Percentiles rank a stretch among this genome's conserved stretches.
Conservation (phyloP, 2,329 filamentous ascomycete genomes). For the Calonectria crousiana region DNA sequence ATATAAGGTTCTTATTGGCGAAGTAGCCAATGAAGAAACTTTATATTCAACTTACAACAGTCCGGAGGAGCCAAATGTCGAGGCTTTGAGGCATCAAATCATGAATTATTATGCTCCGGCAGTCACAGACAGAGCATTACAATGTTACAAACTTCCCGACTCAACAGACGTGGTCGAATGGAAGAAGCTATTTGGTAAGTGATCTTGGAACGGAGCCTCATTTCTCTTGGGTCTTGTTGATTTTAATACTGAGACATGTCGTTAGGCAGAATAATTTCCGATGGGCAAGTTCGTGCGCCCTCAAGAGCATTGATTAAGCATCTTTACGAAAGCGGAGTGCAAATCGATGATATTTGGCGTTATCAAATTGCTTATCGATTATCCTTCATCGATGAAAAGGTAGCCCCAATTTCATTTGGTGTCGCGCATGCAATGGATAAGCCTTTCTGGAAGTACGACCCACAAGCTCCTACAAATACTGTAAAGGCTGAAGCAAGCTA, state of each 20-base stretch:
- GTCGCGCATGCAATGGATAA: conserved; percentile 56
- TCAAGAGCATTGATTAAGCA: conserved; percentile 49
- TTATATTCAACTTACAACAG: conserved; percentile 56
- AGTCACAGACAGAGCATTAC: conserved; percentile 51
- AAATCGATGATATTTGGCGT: conserved; percentile 52
- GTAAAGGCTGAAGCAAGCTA: neutral
- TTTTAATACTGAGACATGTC: neutral
- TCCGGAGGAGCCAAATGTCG: conserved; percentile 47
- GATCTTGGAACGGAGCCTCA: neutral
- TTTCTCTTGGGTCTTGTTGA: neutral
- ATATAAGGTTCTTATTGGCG: conserved; percentile 55
- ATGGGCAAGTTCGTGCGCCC: conserved; percentile 55
- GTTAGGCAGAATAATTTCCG: conserved; percentile 50
- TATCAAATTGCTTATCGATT: conserved; percentile 57
- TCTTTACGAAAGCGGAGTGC: conserved; percentile 48
- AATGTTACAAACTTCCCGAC: conserved; percentile 50
- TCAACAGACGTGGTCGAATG: conserved; percentile 49
- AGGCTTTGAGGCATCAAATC: conserved; percentile 52
- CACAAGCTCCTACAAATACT: neutral
- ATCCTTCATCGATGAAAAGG: conserved; percentile 55
- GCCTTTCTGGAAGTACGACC: conserved; percentile 56
- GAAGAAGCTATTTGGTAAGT: conserved; percentile 52
- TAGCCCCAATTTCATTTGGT: conserved; percentile 51
- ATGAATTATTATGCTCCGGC: conserved; percentile 58
- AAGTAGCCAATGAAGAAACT: conserved; percentile 58